phyloP scores from a whole-genome alignment of 495 filamentous ascomycete genomes.

The Aspergillus biplanus region DNA sequence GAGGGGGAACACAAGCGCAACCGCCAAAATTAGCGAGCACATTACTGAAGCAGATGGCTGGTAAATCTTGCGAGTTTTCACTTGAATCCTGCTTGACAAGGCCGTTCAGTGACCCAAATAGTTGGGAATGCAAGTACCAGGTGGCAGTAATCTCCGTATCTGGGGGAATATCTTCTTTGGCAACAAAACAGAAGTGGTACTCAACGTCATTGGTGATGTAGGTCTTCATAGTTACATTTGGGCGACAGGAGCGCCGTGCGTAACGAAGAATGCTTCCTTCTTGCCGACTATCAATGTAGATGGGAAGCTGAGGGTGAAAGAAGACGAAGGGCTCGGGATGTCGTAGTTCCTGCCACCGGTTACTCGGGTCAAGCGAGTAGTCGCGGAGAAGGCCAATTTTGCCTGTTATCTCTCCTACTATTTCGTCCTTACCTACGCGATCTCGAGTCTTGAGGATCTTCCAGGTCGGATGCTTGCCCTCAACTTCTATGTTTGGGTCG shows the following conservation, averaged over 20 bases:
- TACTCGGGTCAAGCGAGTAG: conserved; percentile 71
- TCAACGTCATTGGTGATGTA: conserved; percentile 73
- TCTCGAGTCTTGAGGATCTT: conserved; percentile 70
- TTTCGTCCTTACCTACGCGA: conserved; percentile 63
- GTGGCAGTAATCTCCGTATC: conserved; percentile 66
- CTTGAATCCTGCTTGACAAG: conserved; percentile 50
- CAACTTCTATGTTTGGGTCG: conserved; percentile 44
- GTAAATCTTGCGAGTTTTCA: conserved; percentile 50
- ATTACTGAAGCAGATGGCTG: conserved; percentile 63
- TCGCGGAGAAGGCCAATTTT: conserved; percentile 77
- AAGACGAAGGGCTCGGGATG: conserved; percentile 86
- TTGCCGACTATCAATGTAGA: conserved; percentile 87
- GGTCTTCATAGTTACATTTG: conserved; percentile 81
- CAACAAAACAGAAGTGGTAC: conserved; percentile 89
- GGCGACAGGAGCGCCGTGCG: conserved; percentile 82
- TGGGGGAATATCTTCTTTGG: conserved; percentile 68
- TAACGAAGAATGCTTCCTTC: conserved; percentile 86
- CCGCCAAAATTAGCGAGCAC: conserved; percentile 85
- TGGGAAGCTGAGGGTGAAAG: conserved; percentile 77
- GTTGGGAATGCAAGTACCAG: conserved; percentile 64
- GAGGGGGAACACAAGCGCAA: conserved; percentile 74
- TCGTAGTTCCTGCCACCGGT: conserved; percentile 74
- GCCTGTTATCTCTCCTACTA: conserved; percentile 86
- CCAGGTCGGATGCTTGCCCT: conserved; percentile 61
- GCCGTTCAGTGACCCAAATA: conserved; percentile 49